These are phyloP conservation scores for Sporisorium scitamineum DNA, from an alignment of 1,284 basidiomycete species.

Conservation along the genomic window DNA sequence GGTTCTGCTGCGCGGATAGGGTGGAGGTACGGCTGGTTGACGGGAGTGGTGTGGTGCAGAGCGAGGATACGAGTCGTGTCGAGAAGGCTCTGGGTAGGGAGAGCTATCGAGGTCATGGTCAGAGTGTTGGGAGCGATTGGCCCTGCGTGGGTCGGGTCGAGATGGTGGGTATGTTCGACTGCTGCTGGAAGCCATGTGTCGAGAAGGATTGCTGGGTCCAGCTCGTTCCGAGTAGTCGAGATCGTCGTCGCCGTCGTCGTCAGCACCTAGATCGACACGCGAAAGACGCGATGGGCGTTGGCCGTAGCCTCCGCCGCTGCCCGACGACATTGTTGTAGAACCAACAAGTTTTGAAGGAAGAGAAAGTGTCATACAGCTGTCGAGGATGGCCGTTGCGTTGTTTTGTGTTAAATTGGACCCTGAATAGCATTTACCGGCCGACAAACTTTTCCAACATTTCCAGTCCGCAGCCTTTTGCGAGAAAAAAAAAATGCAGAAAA, in stretches of 20 bases:
- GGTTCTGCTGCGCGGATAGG: slow-evolving; percentile 2
- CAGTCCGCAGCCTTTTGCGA: slow-evolving; percentile 2
- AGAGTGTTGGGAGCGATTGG: not conserved
- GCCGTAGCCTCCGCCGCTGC: not conserved
- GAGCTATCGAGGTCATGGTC: slow-evolving; percentile 1
- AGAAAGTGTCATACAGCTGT: not conserved
- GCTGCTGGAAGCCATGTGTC: slow-evolving; percentile 12
- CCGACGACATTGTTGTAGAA: slow-evolving; percentile 4
- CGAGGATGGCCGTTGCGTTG: slow-evolving; percentile 4
- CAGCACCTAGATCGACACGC: slow-evolving; percentile 20
- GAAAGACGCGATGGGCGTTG: slow-evolving; percentile 17
- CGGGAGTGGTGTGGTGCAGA: not conserved
- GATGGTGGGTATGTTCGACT: slow-evolving; percentile 4
- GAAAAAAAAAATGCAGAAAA: not conserved
- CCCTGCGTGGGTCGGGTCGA: slow-evolving; percentile 6
- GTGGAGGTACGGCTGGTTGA: not conserved
- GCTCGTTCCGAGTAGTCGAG: slow-evolving; percentile 40
- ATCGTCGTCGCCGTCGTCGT: slow-evolving; percentile 24
- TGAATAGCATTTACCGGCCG: slow-evolving; percentile 10
- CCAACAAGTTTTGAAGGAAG: not conserved
- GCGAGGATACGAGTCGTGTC: not conserved
- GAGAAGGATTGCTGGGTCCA: slow-evolving; percentile 30
- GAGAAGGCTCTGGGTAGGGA: not conserved
- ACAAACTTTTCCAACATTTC: not conserved
- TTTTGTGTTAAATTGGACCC: slow-evolving; percentile 13